Conservation (phyloP, 2,329 filamentous ascomycete species). For the Basipetospora sp. region DNA sequence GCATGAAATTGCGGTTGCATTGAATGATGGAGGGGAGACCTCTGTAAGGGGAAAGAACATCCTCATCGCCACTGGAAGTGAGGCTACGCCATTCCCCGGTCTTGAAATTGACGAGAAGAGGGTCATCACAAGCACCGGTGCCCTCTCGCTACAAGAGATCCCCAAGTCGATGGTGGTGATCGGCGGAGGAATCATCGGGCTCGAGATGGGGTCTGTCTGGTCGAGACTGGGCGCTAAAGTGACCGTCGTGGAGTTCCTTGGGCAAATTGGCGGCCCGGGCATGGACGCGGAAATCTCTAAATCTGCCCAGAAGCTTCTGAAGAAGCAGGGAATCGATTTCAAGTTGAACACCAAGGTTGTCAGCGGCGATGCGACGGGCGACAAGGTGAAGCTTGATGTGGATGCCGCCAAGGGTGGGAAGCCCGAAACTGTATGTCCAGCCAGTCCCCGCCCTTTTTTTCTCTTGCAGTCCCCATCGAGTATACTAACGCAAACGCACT, state of each 20-base stretch:
- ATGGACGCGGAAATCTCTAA: slow-evolving; percentile 95
- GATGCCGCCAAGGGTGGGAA: slow-evolving; percentile 96
- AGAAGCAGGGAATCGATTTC: slow-evolving; percentile 96
- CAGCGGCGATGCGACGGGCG: slow-evolving; percentile 64
- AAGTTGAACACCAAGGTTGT: slow-evolving; percentile 94
- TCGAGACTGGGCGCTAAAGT: slow-evolving; percentile 85
- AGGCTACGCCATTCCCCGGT: slow-evolving; percentile 91
- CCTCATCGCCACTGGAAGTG: slow-evolving; percentile 88
- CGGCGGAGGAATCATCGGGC: slow-evolving; percentile 93
- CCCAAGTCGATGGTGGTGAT: slow-evolving; percentile 96
- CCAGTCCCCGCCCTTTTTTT: too few relatives aligned
- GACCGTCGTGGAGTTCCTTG: slow-evolving; percentile 91
- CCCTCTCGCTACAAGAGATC: slow-evolving; percentile 74
- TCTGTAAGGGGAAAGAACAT: slow-evolving; percentile 89
- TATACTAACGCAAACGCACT: slow-evolving; percentile 10
- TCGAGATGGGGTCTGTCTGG: slow-evolving; percentile 98
- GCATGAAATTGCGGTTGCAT: slow-evolving; percentile 79
- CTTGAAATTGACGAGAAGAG: slow-evolving; percentile 94
- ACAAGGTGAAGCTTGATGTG: slow-evolving; percentile 65
- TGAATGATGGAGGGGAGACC: slow-evolving; percentile 83
- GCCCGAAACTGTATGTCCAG: slow-evolving; percentile 59
- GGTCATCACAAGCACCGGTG: slow-evolving; percentile 90
- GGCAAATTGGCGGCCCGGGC: slow-evolving; percentile 90
- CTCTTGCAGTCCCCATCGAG: not conserved
- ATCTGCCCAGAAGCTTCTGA: slow-evolving; percentile 76